Evolutionary conservation across 2,329 filamentous ascomycete genomes (phyloP), one percentile per base, ranked within the genome.

Genomic region (Diaporthe batatas): DNA sequence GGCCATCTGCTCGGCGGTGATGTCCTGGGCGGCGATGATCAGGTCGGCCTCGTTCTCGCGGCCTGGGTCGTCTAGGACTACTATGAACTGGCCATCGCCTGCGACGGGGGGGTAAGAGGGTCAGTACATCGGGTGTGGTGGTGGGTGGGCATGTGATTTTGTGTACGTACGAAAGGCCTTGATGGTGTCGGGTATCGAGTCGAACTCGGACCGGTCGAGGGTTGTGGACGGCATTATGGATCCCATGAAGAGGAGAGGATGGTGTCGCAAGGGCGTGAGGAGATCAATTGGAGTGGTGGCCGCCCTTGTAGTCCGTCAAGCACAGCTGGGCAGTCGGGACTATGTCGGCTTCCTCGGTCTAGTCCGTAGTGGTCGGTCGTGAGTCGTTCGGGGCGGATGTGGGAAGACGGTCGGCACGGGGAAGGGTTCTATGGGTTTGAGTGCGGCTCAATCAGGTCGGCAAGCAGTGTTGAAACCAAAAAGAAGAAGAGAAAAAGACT

Each of bases 1-100:
- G 79, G 95, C 94, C 91, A 97, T 97, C 84, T 98, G 96, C 76
- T 93, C 89, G 32, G 95, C 88, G 11, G 96, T 98, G 76, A 98
- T 86, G 79, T 93, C 89, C 77, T 94, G 87, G 75, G 95, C 96
- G 77, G 96, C 94, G 80, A 98, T 97, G 83, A 98, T 98, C 64
- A 99, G 90, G 85, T 99, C 96, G 83, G 95, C 96, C 88, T 99
- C 96, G 83, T 99, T 99, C 84, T 99, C 96, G 83, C 96, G 95
- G 75, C 92, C 90, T 76, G 94, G 91, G 77, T 94, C 93, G 86
- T 99, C 96, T 79, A 99, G 94, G 49, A 98, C 96, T 75, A 99
- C 91, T 81, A 99, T 92, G 88, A 98, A 98, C 81, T 98, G 92
- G 83, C 94, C 95, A 83, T 91, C 90, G 79, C 87, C 92, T 94